Evolutionary conservation across 1,284 basidiomycete genomes (phyloP), one percentile per base, ranked within the genome.

Genomic region (Termitomyces sp.): DNA sequence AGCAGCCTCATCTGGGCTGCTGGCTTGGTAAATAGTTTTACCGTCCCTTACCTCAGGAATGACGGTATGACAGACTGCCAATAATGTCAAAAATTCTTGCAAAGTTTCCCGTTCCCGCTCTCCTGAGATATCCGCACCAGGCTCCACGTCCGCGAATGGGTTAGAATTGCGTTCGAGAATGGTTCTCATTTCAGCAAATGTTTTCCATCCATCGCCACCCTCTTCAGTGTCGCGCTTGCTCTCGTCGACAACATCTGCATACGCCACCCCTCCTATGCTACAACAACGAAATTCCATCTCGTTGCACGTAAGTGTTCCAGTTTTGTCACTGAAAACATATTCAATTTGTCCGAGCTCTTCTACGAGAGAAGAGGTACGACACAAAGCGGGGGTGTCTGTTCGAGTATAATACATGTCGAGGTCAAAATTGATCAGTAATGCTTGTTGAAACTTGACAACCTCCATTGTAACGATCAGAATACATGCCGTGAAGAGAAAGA

Each of bases 391-490:
- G 0, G 96, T 99, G 67, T 99, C 95, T 3, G 95, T 97, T 54
- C 79, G 84, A 2, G 87, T 84, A 67, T 99, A 91, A 72, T 99
- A 99, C 91, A 93, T 94, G 70, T 94, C 91, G 51, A 94, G 81
- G 69, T 99, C 97, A 33, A 86, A 94, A 69, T 98, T 99, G 78
- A 99, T 99, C 50, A 98, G 81, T 46, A 90, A 87, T 0, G 97
- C 95, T 72, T 98, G 97, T 69, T 97, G 93, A 65, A 89, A 98
- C 69, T 98, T 98, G 76, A 99, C 97, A 26, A 99, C 90, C 73
- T 99, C 97, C 88, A 99, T 98, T 1, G 97, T 98, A 64, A 99
- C 96, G 66, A 99, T 97, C 60, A 99, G 85, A 51, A 99, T 98
- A 70, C 85, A 91, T 24, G 94, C 94, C 34, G 96, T 99, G 77